phyloP scores from a whole-genome alignment of 768 basidiomycete genomes.

The Strobilomyces echinocephalus region DNA sequence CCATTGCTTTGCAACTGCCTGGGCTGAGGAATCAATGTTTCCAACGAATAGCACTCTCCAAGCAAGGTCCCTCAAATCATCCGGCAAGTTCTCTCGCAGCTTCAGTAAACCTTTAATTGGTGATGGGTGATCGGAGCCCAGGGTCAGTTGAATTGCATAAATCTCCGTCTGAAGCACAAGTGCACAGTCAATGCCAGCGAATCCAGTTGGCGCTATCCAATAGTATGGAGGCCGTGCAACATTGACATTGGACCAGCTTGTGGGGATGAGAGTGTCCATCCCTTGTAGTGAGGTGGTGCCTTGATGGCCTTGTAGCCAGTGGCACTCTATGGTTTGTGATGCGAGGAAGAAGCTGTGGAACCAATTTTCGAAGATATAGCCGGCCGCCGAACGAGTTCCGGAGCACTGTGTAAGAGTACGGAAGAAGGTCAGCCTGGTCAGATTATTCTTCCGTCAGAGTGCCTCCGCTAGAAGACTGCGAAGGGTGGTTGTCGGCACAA shows the following conservation, averaged over 20 bases:
- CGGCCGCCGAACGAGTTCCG: too few species aligned
- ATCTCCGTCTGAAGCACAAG: not conserved
- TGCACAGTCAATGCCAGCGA: too few species aligned
- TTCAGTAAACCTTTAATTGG: not conserved
- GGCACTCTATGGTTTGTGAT: too few species aligned
- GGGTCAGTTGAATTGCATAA: not conserved
- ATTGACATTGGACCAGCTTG: not conserved
- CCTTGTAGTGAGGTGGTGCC: not conserved
- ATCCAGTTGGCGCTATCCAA: too few species aligned
- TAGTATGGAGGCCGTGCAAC: too few species aligned
- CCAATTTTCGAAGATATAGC: too few species aligned
- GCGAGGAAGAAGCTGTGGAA: too few species aligned
- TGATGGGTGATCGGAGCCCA: not conserved
- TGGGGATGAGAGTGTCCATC: not conserved
- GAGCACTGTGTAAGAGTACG: too few species aligned
- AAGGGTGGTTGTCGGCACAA: not conserved
- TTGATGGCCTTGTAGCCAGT: not conserved
- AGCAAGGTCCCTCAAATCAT: not conserved
- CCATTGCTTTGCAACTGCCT: too few species aligned
- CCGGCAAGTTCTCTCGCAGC: not conserved
- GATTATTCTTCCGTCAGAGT: not conserved
- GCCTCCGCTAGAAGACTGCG: not conserved
- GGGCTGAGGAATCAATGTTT: too few species aligned
- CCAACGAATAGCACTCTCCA: not conserved
- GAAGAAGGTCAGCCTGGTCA: not conserved